phyloP scores from a whole-genome alignment of 352 stramenopile genomes.

The Phytophthora pini region DNA sequence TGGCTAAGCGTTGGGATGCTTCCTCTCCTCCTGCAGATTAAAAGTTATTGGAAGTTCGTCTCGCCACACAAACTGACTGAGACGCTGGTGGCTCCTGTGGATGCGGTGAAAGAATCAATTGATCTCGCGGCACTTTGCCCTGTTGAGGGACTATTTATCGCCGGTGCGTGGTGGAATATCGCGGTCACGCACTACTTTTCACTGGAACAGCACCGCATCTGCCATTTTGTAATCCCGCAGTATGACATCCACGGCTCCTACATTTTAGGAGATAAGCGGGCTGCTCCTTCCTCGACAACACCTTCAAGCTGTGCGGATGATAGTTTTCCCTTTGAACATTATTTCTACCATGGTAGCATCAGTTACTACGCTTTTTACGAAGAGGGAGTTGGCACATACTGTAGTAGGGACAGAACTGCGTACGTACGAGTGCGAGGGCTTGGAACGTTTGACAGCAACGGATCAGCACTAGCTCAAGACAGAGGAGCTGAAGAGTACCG shows the following conservation, averaged over 20 bases:
- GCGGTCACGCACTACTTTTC: background rate
- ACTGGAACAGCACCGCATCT: background rate
- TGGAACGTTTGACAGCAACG: background rate
- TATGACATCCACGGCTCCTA: background rate
- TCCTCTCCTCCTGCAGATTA: background rate
- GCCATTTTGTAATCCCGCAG: background rate
- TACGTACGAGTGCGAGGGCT: background rate
- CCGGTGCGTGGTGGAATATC: background rate
- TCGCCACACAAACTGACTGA: background rate
- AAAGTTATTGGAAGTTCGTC: background rate
- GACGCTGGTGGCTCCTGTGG: background rate
- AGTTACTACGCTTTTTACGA: background rate
- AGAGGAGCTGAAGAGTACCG: background rate
- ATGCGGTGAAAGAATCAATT: background rate
- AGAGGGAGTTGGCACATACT: background rate
- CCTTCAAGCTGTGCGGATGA: background rate
- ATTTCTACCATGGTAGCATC: background rate
- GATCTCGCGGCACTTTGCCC: background rate
- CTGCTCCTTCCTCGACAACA: background rate
- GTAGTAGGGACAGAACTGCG: background rate
- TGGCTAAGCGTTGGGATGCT: background rate
- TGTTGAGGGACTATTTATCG: background rate
- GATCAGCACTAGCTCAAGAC: background rate
- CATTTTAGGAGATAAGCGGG: background rate
- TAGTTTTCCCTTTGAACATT: background rate